Evolutionary conservation across 139 green algal genomes (phyloP), one percentile per base, ranked within the genome.

Genomic region (Gonium pectorale): DNA sequence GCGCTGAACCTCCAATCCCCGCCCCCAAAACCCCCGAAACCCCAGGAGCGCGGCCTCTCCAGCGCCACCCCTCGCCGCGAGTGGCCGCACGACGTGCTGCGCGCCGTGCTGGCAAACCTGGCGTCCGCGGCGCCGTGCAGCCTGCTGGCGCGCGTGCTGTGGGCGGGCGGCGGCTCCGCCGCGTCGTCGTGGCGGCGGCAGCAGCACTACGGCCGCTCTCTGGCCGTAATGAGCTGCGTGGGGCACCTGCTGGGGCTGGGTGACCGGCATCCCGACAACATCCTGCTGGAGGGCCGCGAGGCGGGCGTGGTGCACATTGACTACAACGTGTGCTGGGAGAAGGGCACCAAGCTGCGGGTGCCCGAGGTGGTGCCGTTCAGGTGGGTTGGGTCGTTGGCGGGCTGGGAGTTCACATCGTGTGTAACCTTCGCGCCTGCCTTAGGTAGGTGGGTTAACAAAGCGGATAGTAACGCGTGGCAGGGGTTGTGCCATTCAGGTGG

Each of bases 281-380:
- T 98, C n/a, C 90, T 98, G 86, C 86, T 98, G 54, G 94, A 96
- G 92, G 98, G 98, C 68, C 95, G 98, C 79, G 98, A 98, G 91
- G 96, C 95, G 31, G 96, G 69, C 24, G 46, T 95, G 68, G 70
- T 95, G 72, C 90, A 95, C 89, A 94, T 95, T 67, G 92, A 95
- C 78, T 94, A 89, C 68, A 91, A 89, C 41, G 89, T 94, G 21
- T 95, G 91, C 85, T 93, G 93, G 87, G 91, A 93, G 49, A 95
- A 91, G 90, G 96, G 93, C 46, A 38, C 68, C 29, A 67, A 86
- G 56, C 90, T 98, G 71, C 89, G 86, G 7, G 93, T 98, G 64
- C 96, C 96, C 0, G 96, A 99, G 91, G 71, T 97, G 51, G 96
- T 99, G 73, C 96, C 96, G 17, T 99, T 98, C 91, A 91, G 96